Percentiles rank a stretch among this genome's conserved stretches.
These are phyloP conservation scores for Eimeria necatrix DNA, from an alignment of 169 alveolate species.

Conservation along the genomic window DNA sequence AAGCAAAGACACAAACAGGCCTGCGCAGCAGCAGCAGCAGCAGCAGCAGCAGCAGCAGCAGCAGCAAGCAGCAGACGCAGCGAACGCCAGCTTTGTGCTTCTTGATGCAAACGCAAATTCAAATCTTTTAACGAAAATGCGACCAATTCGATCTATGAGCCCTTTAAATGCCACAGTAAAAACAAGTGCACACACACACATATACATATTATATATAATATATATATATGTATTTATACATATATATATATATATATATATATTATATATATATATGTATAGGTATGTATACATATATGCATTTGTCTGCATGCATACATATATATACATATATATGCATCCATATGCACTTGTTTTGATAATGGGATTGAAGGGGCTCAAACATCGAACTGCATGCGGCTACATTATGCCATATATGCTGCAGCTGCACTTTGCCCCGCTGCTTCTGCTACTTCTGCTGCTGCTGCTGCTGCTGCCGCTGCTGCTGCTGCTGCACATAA, in stretches of 20 bases:
- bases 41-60: neutral
- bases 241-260: neutral
- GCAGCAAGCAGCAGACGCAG: neutral
- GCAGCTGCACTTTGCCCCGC: neutral
- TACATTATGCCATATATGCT: no score
- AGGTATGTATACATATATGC: neutral
- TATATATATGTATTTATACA: no score
- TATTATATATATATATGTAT: neutral
- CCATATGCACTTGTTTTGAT: neutral
- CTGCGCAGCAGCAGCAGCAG: neutral
- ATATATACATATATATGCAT: neutral
- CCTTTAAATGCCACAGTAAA: neutral
- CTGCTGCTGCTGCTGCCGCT: conserved; percentile 11
- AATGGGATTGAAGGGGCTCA: neutral
- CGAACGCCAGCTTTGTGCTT: neutral
- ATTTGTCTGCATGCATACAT: no score
- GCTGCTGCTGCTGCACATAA: neutral
- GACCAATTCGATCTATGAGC: neutral
- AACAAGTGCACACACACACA: neutral
- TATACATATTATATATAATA: neutral
- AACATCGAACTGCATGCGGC: no score
- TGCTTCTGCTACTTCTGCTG: conserved; percentile 16
- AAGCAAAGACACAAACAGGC: neutral
- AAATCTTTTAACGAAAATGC: no score
- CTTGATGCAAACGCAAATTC: no score